A percentile compares a stretch with the other conserved stretches of the same genome.
These are phyloP conservation scores for Sphaerobolus stellatus DNA, from an alignment of 1,284 basidiomycete genomes.

Conservation along the genomic window DNA sequence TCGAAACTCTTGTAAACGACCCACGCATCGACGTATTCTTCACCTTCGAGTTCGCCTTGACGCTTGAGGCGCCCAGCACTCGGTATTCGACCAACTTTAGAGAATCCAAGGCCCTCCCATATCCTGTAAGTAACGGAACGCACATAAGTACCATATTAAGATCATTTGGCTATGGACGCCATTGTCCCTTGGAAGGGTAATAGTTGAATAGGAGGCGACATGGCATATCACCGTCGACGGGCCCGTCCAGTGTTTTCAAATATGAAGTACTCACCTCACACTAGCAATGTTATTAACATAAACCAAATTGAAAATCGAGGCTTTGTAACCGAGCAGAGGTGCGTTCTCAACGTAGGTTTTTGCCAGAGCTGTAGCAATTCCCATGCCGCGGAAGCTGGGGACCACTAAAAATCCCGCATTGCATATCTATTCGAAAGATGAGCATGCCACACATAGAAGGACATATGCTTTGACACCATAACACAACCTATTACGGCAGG, in stretches of 20 bases:
- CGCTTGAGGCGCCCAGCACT: conserved; percentile 76
- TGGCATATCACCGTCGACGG: neutral
- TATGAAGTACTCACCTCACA: conserved; percentile 46
- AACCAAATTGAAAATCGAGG: conserved; percentile 92
- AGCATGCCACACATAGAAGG: no score
- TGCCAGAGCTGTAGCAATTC: conserved; percentile 75
- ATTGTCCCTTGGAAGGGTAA: neutral
- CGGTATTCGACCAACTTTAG: conserved; percentile 81
- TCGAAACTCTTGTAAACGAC: conserved; percentile 83
- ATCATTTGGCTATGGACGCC: neutral
- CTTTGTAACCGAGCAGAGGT: conserved; percentile 78
- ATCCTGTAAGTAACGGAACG: conserved; percentile 48
- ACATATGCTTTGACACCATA: no score
- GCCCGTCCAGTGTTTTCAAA: conserved; percentile 4
- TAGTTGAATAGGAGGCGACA: neutral
- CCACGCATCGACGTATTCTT: conserved; percentile 88
- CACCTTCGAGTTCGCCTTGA: conserved; percentile 58
- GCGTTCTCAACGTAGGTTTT: conserved; percentile 82
- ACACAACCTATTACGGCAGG: no score
- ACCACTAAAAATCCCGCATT: conserved; percentile 91
- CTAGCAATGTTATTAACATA: conserved; percentile 80
- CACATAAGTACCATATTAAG: no score
- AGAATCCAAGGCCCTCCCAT: conserved; percentile 87
- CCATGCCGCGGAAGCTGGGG: conserved; percentile 60
- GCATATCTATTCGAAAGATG: no score